Conservation (phyloP, 306 rosid genomes). For the Fragaria vesca region DNA sequence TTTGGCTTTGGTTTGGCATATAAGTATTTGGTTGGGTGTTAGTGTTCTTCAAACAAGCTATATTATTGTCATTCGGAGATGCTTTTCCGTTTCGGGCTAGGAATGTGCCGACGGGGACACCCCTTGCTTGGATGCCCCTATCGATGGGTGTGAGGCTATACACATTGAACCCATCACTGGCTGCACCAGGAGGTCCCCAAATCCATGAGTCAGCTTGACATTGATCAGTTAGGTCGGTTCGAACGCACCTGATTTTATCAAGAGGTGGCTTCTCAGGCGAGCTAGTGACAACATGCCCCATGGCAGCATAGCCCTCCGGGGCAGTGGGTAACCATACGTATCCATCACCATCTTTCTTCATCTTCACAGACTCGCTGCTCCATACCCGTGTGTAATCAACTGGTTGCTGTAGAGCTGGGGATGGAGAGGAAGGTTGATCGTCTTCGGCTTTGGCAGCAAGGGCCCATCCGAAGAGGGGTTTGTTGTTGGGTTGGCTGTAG, state of each 20-base stretch:
- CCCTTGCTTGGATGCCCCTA: constrained; percentile 44
- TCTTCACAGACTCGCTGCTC: constrained; percentile 42
- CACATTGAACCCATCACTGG: constrained; percentile 37
- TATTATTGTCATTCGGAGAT: constrained; percentile 7
- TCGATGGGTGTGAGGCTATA: constrained; percentile 51
- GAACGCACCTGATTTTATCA: constrained; percentile 55
- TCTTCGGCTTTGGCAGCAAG: constrained; percentile 51
- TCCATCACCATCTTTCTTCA: constrained; percentile 43
- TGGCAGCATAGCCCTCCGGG: constrained; percentile 62
- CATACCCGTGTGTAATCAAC: constrained; percentile 61
- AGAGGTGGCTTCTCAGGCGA: constrained; percentile 54
- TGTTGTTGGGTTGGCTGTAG: constrained; percentile 69
- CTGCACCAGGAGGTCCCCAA: constrained; percentile 46
- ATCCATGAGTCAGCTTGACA: constrained; percentile 47
- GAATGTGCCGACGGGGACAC: constrained; percentile 63
- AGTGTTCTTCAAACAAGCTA: constrained; percentile 59
- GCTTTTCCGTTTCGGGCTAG: constrained; percentile 34
- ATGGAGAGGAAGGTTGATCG: not conserved
- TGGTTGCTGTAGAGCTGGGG: constrained; percentile 40
- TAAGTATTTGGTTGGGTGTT: constrained; percentile 23
- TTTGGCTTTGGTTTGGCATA: constrained; percentile 60
- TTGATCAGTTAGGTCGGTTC: constrained; percentile 59
- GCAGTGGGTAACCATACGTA: constrained; percentile 72
- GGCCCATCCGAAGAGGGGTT: constrained; percentile 58
- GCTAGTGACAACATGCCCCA: constrained; percentile 59